A percentile compares a stretch with the other conserved stretches of the same genome.
phyloP scores from a whole-genome alignment of 495 filamentous ascomycete species.

The Xylaria telfairii region DNA sequence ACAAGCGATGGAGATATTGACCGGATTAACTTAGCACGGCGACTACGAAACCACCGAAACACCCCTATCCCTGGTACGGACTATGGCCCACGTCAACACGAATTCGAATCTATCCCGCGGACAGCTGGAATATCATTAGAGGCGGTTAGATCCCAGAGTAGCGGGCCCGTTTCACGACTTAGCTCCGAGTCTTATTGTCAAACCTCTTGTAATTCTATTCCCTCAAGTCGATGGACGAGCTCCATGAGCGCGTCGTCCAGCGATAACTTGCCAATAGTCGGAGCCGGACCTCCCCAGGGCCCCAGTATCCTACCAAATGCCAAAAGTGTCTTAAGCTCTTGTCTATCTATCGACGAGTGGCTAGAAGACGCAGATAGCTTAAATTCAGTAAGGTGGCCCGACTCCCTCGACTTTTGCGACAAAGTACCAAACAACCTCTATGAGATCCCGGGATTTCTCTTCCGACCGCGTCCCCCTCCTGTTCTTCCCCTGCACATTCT shows the following conservation, averaged over 20 bases:
- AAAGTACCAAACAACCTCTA: not conserved
- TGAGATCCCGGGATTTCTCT: not conserved
- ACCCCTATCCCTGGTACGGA: too few relatives aligned
- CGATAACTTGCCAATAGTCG: not conserved
- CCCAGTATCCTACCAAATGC: not conserved
- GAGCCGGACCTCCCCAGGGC: not conserved
- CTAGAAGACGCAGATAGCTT: not conserved
- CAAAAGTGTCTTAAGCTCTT: not conserved
- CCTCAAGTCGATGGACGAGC: not conserved
- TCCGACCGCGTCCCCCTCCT: not conserved
- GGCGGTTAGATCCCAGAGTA: too few relatives aligned
- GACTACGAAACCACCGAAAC: not conserved
- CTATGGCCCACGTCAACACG: not conserved
- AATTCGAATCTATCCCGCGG: not conserved
- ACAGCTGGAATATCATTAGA: too few relatives aligned
- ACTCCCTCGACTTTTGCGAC: not conserved
- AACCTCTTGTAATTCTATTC: not conserved
- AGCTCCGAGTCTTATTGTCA: not conserved
- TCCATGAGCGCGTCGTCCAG: not conserved
- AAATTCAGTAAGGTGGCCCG: not conserved
- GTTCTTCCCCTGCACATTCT: slow-evolving; percentile 4
- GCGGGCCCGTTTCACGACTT: not conserved
- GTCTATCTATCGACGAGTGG: not conserved
- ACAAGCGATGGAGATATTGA: not conserved
- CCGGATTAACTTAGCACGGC: not conserved